Percentiles rank a stretch among this genome's conserved stretches.
Evolutionary conservation across 306 rosid species (phyloP).

Genomic region (Senna tora): DNA sequence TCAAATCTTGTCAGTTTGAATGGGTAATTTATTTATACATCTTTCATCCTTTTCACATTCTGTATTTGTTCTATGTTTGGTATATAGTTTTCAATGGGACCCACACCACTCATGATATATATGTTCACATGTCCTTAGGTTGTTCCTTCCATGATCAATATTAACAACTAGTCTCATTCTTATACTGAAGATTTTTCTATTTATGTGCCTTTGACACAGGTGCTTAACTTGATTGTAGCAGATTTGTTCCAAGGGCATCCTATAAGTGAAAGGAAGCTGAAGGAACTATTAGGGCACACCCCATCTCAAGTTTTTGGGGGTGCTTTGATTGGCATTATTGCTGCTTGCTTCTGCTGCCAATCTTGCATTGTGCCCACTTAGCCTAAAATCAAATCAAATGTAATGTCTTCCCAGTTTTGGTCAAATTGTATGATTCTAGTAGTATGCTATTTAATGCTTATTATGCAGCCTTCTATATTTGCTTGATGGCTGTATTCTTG

Average conservation of each 20-base stretch:
- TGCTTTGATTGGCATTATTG: slow-evolving; percentile 63
- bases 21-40: background rate
- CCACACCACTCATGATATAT: too few species aligned
- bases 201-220: slow-evolving; percentile 44
- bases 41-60: slow-evolving; percentile 13
- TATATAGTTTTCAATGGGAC: too few species aligned
- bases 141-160: too few species aligned
- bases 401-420: background rate
- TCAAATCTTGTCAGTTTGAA: slow-evolving; percentile 11
- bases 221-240: slow-evolving; percentile 61
- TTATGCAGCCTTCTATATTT: background rate
- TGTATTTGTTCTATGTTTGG: background rate
- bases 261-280: slow-evolving; percentile 67
- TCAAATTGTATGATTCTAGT: background rate
- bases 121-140: too few species aligned
- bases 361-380: slow-evolving; percentile 43
- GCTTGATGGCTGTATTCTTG: too few species aligned
- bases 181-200: background rate
- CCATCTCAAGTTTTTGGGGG: slow-evolving; percentile 72
- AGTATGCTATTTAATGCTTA: background rate
- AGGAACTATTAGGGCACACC: slow-evolving; percentile 73
- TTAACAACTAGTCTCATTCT: too few species aligned
- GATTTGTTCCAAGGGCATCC: slow-evolving; percentile 77
- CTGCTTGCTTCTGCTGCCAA: slow-evolving; percentile 61
- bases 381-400: background rate